These are phyloP conservation scores for Avicennia marina DNA, from an alignment of 257 asterid species.

Conservation along the genomic window DNA sequence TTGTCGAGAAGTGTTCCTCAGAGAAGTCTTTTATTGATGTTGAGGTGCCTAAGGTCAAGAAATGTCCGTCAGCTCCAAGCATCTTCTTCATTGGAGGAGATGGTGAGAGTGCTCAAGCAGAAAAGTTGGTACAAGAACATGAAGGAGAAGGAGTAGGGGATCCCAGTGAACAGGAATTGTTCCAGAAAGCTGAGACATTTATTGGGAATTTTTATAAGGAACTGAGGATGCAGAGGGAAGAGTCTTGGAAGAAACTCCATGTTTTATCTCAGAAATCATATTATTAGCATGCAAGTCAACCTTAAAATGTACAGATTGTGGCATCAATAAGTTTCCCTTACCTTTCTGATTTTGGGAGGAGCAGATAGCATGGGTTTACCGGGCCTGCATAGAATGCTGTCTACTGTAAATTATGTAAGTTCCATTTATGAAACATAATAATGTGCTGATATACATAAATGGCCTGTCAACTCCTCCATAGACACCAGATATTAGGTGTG, in stretches of 20 bases:
- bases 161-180: slow-evolving; percentile 43
- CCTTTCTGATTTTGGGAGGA: too few species aligned
- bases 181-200: slow-evolving; percentile 53
- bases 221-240: slow-evolving; percentile 65
- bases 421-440: neutral
- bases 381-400: neutral
- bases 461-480: too few species aligned
- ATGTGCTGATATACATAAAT: too few species aligned
- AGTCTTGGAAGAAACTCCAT: slow-evolving; percentile 40
- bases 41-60: slow-evolving; percentile 3
- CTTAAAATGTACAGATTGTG: neutral
- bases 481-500: too few species aligned
- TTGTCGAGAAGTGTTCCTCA: slow-evolving; percentile 18
- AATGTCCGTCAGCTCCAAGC: slow-evolving; percentile 31
- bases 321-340: too few species aligned
- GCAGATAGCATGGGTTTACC: too few species aligned
- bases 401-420: neutral
- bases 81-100: slow-evolving; percentile 38
- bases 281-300: neutral
- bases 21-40: neutral
- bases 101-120: neutral
- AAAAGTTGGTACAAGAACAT: slow-evolving; percentile 6
- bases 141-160: slow-evolving; percentile 22
- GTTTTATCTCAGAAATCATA: slow-evolving; percentile 30
- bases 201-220: slow-evolving; percentile 60